These are phyloP conservation scores for Tolypocladium tundrense DNA, from an alignment of 2,329 filamentous ascomycete genomes.

Conservation along the genomic window DNA sequence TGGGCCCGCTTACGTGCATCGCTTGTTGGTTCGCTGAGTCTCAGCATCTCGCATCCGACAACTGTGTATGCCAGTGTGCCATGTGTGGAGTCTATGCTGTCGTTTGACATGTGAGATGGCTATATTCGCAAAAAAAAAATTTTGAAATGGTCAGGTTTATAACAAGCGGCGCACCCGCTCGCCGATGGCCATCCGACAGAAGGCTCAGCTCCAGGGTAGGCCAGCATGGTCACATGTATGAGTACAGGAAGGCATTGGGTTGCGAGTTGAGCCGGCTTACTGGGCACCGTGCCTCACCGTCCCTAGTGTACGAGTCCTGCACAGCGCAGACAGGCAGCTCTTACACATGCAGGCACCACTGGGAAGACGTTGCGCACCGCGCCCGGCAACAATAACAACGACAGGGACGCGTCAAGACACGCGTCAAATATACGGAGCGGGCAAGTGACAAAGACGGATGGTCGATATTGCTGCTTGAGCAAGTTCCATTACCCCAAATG, in stretches of 20 bases:
- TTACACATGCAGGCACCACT: too few relatives aligned
- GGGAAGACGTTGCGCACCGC: too few relatives aligned
- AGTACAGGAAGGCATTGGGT: not conserved
- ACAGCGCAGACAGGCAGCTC: not conserved
- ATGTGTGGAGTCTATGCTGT: not conserved
- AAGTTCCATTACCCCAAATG: conserved; percentile 23
- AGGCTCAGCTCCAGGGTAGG: too few relatives aligned
- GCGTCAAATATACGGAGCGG: not conserved
- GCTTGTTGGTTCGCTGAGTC: not conserved
- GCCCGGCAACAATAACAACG: not conserved
- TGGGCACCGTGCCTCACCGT: not conserved
- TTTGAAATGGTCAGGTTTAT: too few relatives aligned
- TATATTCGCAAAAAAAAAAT: too few relatives aligned
- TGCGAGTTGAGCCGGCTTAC: not conserved
- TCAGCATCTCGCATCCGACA: not conserved
- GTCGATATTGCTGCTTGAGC: conserved; percentile 15
- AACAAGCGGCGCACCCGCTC: too few relatives aligned
- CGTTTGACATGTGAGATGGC: not conserved
- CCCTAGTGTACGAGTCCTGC: not conserved
- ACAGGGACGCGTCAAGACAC: not conserved
- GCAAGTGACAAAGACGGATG: not conserved
- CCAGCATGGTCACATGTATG: too few relatives aligned
- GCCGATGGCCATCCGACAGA: too few relatives aligned
- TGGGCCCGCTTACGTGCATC: not conserved
- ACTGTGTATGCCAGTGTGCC: not conserved